Conservation (phyloP, 805 yeast genomes). For the Wickerhamomyces queroliae region DNA sequence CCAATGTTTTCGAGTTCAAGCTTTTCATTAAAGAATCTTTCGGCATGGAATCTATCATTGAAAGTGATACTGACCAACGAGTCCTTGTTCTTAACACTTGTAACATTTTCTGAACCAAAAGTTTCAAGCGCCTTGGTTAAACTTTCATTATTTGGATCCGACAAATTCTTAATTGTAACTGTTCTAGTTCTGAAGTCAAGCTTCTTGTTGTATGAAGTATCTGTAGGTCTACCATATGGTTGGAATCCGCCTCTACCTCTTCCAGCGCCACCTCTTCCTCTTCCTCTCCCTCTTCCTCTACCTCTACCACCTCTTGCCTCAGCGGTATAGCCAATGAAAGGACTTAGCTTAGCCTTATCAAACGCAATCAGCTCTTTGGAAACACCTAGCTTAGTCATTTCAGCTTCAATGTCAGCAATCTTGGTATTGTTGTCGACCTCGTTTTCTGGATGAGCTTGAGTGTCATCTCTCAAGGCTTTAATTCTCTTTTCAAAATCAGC, state of each 20-base stretch:
- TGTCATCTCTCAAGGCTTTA: too few species aligned
- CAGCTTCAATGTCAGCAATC: slow-evolving; percentile 11
- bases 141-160: slow-evolving; percentile 9
- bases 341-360: slow-evolving; percentile 16
- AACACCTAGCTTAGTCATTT: slow-evolving; percentile 15
- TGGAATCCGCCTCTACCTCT: slow-evolving; percentile 4
- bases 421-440: slow-evolving; percentile 8
- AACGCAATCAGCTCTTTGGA: slow-evolving; percentile 15
- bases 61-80: slow-evolving; percentile 14
- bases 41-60: slow-evolving; percentile 18
- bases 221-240: slow-evolving; percentile 15
- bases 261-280: slow-evolving; percentile 6
- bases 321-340: slow-evolving; percentile 1
- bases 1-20: slow-evolving; percentile 5
- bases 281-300: slow-evolving; percentile 8
- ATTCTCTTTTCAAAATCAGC: slow-evolving; percentile 24
- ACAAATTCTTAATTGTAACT: slow-evolving; percentile 12
- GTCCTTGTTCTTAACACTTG: slow-evolving; percentile 3
- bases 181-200: slow-evolving; percentile 21
- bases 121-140: slow-evolving; percentile 10
- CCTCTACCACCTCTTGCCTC: slow-evolving; percentile 1
- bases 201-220: slow-evolving; percentile 4
- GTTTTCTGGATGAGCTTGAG: slow-evolving; percentile 11
- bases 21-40: slow-evolving; percentile 13
- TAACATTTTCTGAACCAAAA: slow-evolving; percentile 11